phyloP scores from a whole-genome alignment of 768 basidiomycete species.

The Boletus huronensis region DNA sequence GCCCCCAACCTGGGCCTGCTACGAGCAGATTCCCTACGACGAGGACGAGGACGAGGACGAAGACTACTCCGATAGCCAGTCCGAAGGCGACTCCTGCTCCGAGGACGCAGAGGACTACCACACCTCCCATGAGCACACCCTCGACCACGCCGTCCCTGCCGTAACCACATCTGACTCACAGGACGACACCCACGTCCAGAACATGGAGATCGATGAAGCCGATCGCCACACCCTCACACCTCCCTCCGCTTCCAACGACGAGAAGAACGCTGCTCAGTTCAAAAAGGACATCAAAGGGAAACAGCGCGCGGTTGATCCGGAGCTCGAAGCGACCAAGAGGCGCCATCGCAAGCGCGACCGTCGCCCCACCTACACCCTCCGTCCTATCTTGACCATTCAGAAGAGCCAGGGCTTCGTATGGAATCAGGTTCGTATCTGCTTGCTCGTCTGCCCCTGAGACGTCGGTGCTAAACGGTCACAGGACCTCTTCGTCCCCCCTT shows the following conservation, averaged over 20 bases:
- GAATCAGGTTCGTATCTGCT: slow-evolving; percentile 69
- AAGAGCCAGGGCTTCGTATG: slow-evolving; percentile 86
- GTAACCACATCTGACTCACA: slow-evolving; percentile 26
- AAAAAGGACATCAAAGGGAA: slow-evolving; percentile 75
- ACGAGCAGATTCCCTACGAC: slow-evolving; percentile 80
- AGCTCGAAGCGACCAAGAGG: slow-evolving; percentile 48
- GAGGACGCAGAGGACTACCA: slow-evolving; percentile 71
- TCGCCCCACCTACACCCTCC: slow-evolving; percentile 57
- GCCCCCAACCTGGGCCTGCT: slow-evolving; percentile 86
- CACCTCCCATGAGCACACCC: slow-evolving; percentile 22
- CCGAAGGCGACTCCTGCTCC: slow-evolving; percentile 58
- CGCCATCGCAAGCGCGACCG: slow-evolving; percentile 52
- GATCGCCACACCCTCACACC: slow-evolving; percentile 24
- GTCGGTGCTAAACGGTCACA: slow-evolving; percentile 25
- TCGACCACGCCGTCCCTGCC: slow-evolving; percentile 29
- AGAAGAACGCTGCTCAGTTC: slow-evolving; percentile 37
- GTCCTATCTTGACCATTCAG: slow-evolving; percentile 85
- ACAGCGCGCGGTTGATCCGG: slow-evolving; percentile 71
- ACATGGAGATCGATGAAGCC: slow-evolving; percentile 52
- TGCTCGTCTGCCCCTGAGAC: neutral
- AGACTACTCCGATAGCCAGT: slow-evolving; percentile 55
- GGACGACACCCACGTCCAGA: slow-evolving; percentile 44
- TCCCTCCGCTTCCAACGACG: slow-evolving; percentile 19
- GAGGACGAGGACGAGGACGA: slow-evolving; percentile 58
- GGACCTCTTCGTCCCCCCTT: slow-evolving; percentile 86